Conservation (phyloP, 2,329 filamentous ascomycete species). For the Didymosphaeria variabile region DNA sequence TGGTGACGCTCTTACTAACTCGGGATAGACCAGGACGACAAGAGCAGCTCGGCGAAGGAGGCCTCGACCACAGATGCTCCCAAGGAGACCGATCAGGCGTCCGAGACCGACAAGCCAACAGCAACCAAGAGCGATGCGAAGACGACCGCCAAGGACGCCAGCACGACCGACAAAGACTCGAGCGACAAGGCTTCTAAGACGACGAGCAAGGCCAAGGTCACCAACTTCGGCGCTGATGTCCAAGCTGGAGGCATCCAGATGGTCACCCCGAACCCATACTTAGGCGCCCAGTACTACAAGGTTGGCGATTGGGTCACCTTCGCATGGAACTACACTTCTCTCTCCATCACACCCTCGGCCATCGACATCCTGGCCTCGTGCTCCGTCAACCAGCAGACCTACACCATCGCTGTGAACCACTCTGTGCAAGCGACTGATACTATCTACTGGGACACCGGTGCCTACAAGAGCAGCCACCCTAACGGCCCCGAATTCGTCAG, state of each 20-base stretch:
- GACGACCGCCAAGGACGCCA: conserved; percentile 23
- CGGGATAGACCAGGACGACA: conserved; percentile 19
- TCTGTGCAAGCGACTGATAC: conserved; percentile 61
- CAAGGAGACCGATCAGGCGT: conserved; percentile 20
- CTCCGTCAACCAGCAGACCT: conserved; percentile 65
- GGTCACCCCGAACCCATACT: conserved; percentile 64
- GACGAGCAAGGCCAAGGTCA: conserved; percentile 33
- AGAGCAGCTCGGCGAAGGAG: conserved; percentile 14
- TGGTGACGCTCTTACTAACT: background rate
- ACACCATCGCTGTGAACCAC: conserved; percentile 69
- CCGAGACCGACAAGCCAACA: conserved; percentile 28
- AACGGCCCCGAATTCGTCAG: conserved; percentile 58
- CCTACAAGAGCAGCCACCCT: conserved; percentile 53
- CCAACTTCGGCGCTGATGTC: conserved; percentile 60
- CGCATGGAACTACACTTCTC: conserved; percentile 74
- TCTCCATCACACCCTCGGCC: conserved; percentile 65
- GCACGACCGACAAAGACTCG: conserved; percentile 17
- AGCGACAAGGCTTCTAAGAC: conserved; percentile 30
- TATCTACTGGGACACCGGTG: conserved; percentile 68
- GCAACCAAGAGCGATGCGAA: conserved; percentile 22
- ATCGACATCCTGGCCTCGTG: conserved; percentile 71
- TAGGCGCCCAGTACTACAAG: conserved; percentile 68
- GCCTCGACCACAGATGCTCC: conserved; percentile 21
- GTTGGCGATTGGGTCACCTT: conserved; percentile 70
- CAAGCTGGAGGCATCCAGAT: conserved; percentile 69